Conservation (phyloP, 805 yeast genomes). For the Yarrowia hollandica region DNA sequence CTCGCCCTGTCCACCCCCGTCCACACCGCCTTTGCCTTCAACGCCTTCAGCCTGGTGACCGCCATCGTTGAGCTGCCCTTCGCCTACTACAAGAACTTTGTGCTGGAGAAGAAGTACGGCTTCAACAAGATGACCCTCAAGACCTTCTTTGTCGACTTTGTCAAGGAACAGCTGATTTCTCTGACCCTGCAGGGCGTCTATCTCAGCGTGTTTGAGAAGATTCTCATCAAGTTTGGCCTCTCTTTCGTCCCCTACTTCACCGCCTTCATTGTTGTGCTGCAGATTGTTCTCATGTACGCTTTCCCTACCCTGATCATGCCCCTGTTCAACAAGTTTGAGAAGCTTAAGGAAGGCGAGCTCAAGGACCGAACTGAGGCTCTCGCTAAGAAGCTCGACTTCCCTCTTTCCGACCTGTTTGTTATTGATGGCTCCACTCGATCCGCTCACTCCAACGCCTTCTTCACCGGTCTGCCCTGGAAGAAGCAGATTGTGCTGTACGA, state of each 20-base stretch:
- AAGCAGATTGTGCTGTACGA: constrained; percentile 94
- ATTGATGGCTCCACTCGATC: constrained; percentile 97
- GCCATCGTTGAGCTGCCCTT: constrained; percentile 64
- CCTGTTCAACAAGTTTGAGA: constrained; percentile 84
- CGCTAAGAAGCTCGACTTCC: constrained; percentile 76
- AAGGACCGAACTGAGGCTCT: constrained; percentile 76
- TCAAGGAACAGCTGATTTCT: constrained; percentile 60
- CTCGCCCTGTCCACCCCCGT: constrained; percentile 40
- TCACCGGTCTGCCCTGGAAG: constrained; percentile 94
- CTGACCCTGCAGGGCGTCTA: constrained; percentile 69
- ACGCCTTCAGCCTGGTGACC: constrained; percentile 52
- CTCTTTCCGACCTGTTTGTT: constrained; percentile 79
- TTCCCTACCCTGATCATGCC: constrained; percentile 89
- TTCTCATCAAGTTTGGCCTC: constrained; percentile 77
- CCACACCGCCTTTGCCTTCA: constrained; percentile 67
- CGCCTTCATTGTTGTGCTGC: constrained; percentile 67
- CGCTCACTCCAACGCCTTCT: constrained; percentile 95
- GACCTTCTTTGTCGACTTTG: constrained; percentile 70
- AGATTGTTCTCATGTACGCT: constrained; percentile 70
- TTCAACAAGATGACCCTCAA: constrained; percentile 80
- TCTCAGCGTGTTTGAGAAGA: constrained; percentile 71
- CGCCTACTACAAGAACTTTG: constrained; percentile 75
- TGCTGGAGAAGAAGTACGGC: constrained; percentile 88
- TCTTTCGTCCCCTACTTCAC: constrained; percentile 79
- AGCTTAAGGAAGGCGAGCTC: constrained; percentile 87